phyloP scores from a whole-genome alignment of 306 rosid species.

The Trifolium dubium region DNA sequence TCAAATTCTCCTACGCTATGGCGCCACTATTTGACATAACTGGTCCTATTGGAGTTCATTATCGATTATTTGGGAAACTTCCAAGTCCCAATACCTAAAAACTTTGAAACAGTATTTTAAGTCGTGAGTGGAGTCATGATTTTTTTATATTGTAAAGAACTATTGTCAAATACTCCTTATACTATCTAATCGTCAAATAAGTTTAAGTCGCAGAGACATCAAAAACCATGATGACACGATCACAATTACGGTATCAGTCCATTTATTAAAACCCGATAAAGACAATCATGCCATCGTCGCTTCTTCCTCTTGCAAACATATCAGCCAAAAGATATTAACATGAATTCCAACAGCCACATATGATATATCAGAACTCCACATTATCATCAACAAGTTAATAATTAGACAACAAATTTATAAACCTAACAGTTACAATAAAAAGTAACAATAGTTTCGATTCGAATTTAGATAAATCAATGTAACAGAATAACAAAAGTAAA shows the following conservation, averaged over 20 bases:
- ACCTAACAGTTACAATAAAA: conserved; percentile 35
- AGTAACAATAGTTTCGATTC: background rate
- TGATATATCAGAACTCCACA: background rate
- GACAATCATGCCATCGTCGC: background rate
- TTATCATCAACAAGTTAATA: conserved; percentile 11
- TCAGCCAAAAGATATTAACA: background rate
- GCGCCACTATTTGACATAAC: background rate
- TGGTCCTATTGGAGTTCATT: conserved; percentile 4
- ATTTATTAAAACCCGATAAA: background rate
- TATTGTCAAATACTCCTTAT: background rate
- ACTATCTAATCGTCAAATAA: background rate
- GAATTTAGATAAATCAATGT: background rate
- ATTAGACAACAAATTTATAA: background rate
- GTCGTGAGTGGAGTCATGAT: background rate
- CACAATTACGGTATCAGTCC: background rate
- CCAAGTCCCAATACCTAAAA: background rate
- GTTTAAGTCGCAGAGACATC: background rate
- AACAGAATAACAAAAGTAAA: background rate
- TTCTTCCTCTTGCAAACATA: background rate
- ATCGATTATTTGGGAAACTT: background rate
- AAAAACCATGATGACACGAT: background rate
- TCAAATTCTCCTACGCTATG: background rate
- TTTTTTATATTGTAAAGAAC: background rate
- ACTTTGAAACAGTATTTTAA: background rate
- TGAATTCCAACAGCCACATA: background rate